Base-by-base conservation (phyloP, 805 yeast species). In the Phaffomyces opuntiae region DNA sequence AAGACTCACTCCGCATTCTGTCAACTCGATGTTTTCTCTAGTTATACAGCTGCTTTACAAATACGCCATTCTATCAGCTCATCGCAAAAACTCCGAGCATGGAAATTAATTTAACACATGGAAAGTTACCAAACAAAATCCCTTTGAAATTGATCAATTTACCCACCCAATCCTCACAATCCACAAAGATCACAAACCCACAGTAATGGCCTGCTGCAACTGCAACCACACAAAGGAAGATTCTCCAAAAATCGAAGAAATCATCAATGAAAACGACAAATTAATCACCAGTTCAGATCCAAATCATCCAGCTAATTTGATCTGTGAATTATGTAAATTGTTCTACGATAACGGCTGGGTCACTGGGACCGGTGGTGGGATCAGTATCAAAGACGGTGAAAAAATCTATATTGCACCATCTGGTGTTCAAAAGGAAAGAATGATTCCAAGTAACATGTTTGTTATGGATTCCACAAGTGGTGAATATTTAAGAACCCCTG, bases 331-430 rank as follows among this genome's bases (percentile, higher is more conserved):
- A 29, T 89, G 96, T 61, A 70, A 77, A 43, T 67, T 75, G 16
- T 87, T 91, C 61, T 91, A 84, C 62, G 72, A 77, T 53, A 83
- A 84, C 58, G 83, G 86, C 42, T 89, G 96, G 96, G 91, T 87
- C 54, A 82, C 96, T 0, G 97, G 97, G 3, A 91, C 98, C 1
- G 97, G 96, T 3, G 98, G 97, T 31, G 97, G 97, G 4, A 83
- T 91, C 55, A 84, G 95, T 31, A 83, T 90, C 42, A 64, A 58
- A 48, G 72, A 75, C 2, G 74, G 72, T 1, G 72, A 78, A 49
- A 56, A 68, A 19, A 77, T 87, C 16, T 90, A 75, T 62, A 74
- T 90, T 36, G 95, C 97, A 0, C 97, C 98, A 5, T 85, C 95
- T n/a, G 97, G 97, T 1, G 95, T 90, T 9, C 96, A 90, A 61